Percentiles rank a stretch among this genome's conserved stretches.
phyloP scores from a whole-genome alignment of 495 filamentous ascomycete species.

The Hyaloscypha finlandica region DNA sequence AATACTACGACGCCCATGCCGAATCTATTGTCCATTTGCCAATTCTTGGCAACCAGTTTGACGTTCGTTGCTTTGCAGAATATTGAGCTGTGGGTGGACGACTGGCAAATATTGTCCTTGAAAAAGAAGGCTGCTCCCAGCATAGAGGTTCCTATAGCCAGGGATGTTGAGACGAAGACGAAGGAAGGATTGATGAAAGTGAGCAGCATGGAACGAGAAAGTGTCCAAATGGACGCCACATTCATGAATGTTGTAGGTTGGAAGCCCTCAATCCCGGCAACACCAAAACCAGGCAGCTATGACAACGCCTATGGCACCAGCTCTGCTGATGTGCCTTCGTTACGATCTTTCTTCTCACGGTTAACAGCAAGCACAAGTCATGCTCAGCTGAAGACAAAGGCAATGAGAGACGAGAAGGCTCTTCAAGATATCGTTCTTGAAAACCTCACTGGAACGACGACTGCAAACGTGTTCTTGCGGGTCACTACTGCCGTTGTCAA shows the following conservation, averaged over 20 bases:
- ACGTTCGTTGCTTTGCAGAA: constrained; percentile 89
- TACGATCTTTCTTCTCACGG: constrained; percentile 80
- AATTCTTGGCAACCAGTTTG: constrained; percentile 92
- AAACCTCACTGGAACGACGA: constrained; percentile 65
- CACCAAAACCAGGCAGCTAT: constrained; percentile 30
- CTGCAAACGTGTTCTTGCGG: constrained; percentile 81
- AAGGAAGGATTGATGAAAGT: constrained; percentile 85
- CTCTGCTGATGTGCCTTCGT: constrained; percentile 50
- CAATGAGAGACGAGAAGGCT: constrained; percentile 52
- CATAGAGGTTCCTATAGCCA: constrained; percentile 69
- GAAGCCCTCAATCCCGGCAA: constrained; percentile 58
- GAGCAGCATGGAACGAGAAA: constrained; percentile 68
- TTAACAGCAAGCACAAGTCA: constrained; percentile 54
- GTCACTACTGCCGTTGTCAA: constrained; percentile 81
- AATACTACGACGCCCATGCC: constrained; percentile 84
- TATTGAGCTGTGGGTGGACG: constrained; percentile 90
- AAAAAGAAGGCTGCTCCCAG: constrained; percentile 83
- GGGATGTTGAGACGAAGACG: constrained; percentile 77
- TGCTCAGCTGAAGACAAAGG: constrained; percentile 44
- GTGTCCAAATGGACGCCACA: constrained; percentile 84
- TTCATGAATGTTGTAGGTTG: constrained; percentile 90
- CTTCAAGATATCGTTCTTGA: constrained; percentile 59
- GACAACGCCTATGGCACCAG: constrained; percentile 28
- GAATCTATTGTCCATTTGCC: constrained; percentile 77
- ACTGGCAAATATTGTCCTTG: constrained; percentile 74